Evolutionary conservation across 306 rosid species (phyloP), one percentile per base, ranked within the genome.

Genomic region (Vigna trinervia): DNA sequence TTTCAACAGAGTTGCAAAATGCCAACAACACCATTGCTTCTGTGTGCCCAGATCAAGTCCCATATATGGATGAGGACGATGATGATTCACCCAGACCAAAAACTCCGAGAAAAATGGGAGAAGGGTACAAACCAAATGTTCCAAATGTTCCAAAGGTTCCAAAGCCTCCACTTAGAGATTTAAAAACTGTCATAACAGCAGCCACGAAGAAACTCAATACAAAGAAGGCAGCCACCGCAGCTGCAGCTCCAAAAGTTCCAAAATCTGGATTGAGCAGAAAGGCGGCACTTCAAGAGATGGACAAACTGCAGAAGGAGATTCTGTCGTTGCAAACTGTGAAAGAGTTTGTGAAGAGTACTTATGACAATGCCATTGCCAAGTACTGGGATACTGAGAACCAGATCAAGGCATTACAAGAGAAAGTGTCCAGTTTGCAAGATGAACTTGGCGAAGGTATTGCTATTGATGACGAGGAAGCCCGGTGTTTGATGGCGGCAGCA

Each of bases 1-100:
- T 93, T 77, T 93, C 98, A 60, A 93, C 82, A 4, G 98, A 93
- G 86, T 87, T 93, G 76, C 98, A 93, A 57, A 91, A 90, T 78
- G 98, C 98, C 76, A 93, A 93, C 89, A 89, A 80, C 80, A 91
- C 94, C 22, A 90, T 93, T 59, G 98, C 98, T 74, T 80, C 93
- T 61, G 86, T 86, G 46, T 93, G 85, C 48, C 98, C 98, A 0
- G 98, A 93, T 39, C 93, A 93, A 84, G 98, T 89, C 34, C 90
- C 89, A 14, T 88, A 86, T 69, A 89, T 93, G 89, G 96, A 88
- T 38, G 98, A 88, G 2, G 98, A 92, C 19, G 93, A 89, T 0
- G 88, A 83, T 30, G 78, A 84, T 10, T 26, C 85, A 38, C 85
- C 87, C 58, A 87, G 64, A 66, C n/a, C 63, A 0, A 65, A 19